phyloP scores from a whole-genome alignment of 768 basidiomycete genomes.

The Hericium coralloides region DNA sequence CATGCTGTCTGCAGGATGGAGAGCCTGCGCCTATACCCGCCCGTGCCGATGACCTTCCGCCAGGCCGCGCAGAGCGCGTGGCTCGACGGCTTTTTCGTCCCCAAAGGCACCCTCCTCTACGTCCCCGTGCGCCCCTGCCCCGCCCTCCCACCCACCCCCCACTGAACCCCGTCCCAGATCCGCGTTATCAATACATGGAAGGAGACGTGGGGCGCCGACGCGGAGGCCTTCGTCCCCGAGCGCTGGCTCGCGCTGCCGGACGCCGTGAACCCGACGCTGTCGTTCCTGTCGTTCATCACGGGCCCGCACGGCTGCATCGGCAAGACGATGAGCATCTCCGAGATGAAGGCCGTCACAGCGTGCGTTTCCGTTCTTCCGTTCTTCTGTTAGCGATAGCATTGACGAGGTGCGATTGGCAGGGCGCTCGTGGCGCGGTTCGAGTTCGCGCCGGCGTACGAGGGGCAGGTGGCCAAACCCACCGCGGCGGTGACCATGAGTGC shows the following conservation, averaged over 20 bases:
- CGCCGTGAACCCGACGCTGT: constrained; percentile 27
- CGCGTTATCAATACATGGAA: constrained; percentile 43
- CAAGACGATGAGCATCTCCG: constrained; percentile 38
- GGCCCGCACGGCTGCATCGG: constrained; percentile 41
- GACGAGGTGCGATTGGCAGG: too few species aligned
- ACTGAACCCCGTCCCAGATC: constrained; percentile 23
- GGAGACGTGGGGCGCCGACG: constrained; percentile 41
- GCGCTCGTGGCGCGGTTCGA: constrained; percentile 24
- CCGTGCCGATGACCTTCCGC: constrained; percentile 16
- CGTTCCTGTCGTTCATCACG: constrained; percentile 33
- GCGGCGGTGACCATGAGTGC: constrained; percentile 41
- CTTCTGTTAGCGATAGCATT: too few species aligned
- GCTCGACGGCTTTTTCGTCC: constrained; percentile 33
- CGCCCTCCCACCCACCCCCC: too few species aligned
- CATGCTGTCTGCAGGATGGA: constrained; percentile 9
- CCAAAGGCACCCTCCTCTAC: constrained; percentile 34
- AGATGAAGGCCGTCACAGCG: constrained; percentile 35
- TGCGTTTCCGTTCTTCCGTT: constrained; percentile 2
- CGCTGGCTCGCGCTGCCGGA: constrained; percentile 35
- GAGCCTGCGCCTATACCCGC: constrained; percentile 14
- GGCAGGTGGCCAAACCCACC: constrained; percentile 31
- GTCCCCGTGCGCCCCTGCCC: constrained; percentile 22
- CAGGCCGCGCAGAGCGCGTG: constrained; percentile 5
- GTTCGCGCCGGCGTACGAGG: constrained; percentile 35
- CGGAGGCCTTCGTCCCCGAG: constrained; percentile 39